Percentiles rank a stretch among this genome's conserved stretches.
phyloP scores from a whole-genome alignment of 257 asterid genomes.

The Fraxinus quadrangulata region DNA sequence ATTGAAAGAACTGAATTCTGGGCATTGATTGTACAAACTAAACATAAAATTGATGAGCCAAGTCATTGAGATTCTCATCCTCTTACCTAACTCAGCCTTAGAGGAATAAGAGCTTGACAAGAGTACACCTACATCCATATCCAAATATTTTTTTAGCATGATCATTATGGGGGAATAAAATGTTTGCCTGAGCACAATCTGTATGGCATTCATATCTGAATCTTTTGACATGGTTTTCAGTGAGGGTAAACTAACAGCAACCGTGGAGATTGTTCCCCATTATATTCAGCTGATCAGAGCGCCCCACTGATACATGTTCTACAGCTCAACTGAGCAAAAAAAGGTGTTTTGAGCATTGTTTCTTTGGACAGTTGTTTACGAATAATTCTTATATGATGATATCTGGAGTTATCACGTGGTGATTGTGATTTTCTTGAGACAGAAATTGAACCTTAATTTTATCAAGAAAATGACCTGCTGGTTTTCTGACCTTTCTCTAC shows the following conservation, averaged over 20 bases:
- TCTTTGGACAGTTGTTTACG: neutral
- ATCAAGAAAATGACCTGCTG: neutral
- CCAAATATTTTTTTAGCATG: neutral
- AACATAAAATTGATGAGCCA: neutral
- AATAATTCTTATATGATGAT: neutral
- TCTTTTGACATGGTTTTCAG: neutral
- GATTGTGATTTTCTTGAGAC: neutral
- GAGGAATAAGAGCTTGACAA: neutral
- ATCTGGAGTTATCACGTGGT: neutral
- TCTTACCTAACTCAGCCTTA: neutral
- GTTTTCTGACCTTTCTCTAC: neutral
- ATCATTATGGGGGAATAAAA: neutral
- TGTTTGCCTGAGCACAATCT: neutral
- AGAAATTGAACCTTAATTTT: neutral
- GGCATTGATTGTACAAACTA: conserved; percentile 9
- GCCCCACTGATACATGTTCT: neutral
- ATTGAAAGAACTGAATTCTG: conserved; percentile 13
- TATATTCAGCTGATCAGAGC: neutral
- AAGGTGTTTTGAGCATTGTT: neutral
- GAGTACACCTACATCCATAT: neutral
- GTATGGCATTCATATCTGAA: neutral
- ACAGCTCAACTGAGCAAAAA: neutral
- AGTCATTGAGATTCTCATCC: neutral
- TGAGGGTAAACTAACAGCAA: neutral
- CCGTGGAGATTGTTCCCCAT: neutral